These are phyloP conservation scores for Cryphonectria nitschkei DNA, from an alignment of 2,329 filamentous ascomycete species.

Conservation along the genomic window DNA sequence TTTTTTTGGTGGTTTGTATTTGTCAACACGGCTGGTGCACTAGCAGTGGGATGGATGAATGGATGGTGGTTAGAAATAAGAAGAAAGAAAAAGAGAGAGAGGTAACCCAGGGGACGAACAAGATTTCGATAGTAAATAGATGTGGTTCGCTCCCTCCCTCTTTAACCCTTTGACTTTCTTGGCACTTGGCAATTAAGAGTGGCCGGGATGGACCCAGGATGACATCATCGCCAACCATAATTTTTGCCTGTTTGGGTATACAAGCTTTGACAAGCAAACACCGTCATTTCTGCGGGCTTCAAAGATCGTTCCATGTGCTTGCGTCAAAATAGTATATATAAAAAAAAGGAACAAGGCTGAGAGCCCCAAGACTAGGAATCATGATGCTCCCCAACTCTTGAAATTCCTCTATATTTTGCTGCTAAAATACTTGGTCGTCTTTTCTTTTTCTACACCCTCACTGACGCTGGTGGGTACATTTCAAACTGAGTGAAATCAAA, in stretches of 20 bases:
- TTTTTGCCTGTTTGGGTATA: neutral
- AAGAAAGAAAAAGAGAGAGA: neutral
- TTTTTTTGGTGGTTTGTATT: neutral
- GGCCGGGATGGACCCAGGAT: slow-evolving; percentile 5
- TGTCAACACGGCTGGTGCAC: neutral
- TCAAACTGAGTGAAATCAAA: slow-evolving; percentile 13
- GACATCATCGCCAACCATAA: slow-evolving; percentile 11
- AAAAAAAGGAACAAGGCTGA: no score
- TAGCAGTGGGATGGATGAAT: neutral
- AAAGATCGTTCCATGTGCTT: no score
- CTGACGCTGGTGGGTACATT: slow-evolving; percentile 11
- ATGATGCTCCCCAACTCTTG: no score
- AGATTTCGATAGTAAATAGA: neutral
- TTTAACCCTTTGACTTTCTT: neutral
- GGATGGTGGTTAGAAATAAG: neutral
- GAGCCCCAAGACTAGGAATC: no score
- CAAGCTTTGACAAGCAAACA: neutral
- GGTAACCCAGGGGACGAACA: neutral
- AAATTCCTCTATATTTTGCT: neutral
- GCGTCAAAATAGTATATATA: no score
- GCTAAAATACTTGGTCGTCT: neutral
- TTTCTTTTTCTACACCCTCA: neutral
- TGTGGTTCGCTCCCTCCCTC: neutral
- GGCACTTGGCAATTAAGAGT: slow-evolving; percentile 1
- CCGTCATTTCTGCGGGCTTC: no score